Conservation (phyloP, 2,329 filamentous ascomycete genomes). For the Cercospora janseana region DNA sequence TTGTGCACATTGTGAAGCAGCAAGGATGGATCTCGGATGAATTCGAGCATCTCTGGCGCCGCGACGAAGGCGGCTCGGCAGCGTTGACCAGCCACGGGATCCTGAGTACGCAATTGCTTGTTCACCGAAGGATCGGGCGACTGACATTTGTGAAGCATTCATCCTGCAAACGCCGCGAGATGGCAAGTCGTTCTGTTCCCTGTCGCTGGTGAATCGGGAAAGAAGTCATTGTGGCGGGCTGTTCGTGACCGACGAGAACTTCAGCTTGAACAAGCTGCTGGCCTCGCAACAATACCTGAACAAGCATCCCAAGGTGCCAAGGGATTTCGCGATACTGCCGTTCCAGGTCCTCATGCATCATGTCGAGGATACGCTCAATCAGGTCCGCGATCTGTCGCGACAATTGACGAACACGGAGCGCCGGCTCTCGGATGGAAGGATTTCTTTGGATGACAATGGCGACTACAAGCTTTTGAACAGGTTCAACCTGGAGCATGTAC, state of each 20-base stretch:
- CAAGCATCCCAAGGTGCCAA: constrained; percentile 36
- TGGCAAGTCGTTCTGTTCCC: constrained; percentile 35
- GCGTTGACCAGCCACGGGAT: constrained; percentile 34
- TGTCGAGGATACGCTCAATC: constrained; percentile 34
- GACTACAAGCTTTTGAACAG: constrained; percentile 39
- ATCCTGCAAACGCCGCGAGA: constrained; percentile 38
- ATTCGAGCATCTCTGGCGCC: constrained; percentile 37
- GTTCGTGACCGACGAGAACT: constrained; percentile 34
- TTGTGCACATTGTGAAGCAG: constrained; percentile 30
- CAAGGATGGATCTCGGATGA: constrained; percentile 38
- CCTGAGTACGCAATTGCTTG: constrained; percentile 26
- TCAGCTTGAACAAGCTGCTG: constrained; percentile 32
- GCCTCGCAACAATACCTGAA: constrained; percentile 34
- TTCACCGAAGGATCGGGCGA: not conserved
- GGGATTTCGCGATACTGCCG: constrained; percentile 38
- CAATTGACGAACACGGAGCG: constrained; percentile 36
- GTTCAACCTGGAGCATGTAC: constrained; percentile 37
- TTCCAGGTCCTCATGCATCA: constrained; percentile 35
- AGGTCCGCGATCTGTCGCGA: constrained; percentile 33
- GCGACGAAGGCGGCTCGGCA: constrained; percentile 37
- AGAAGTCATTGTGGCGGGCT: constrained; percentile 35
- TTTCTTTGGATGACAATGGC: constrained; percentile 36
- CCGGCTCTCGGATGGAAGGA: constrained; percentile 36
- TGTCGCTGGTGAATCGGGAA: constrained; percentile 38
- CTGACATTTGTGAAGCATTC: constrained; percentile 27